Base-by-base conservation (phyloP, 257 asterid species). In the Phtheirospermum japonicum region DNA sequence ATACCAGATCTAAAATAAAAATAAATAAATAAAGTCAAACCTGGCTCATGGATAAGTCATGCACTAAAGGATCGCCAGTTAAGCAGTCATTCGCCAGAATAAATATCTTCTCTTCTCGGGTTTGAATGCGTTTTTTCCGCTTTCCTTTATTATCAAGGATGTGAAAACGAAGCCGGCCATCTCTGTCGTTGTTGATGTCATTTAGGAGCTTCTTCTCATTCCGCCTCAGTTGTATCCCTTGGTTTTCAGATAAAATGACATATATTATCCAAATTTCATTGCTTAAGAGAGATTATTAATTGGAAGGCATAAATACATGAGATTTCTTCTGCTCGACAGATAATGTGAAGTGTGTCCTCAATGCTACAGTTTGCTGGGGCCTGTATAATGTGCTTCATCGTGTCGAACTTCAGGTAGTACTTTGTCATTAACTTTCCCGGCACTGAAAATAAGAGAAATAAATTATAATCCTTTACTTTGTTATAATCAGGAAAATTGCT, bases 151-250 rank as follows among this genome's bases (percentile, higher is more conserved):
- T 95, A 48, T 80, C 99, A 63, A 85, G 87, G 73, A 85, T 53
- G 73, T 89, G 99, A 76, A 89, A 92, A n/a, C 91, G 87, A 65
- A 92, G 96, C 55, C 99, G 86, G 20, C 86, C 85, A 69, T 85
- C 90, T 82, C 85, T 92, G 73, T 86, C 97, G 57, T 54, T 78
- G 77, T 92, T 89, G 70, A 92, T 85, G 80, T 86, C 95, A 65
- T 92, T 92, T 63, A 92, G 81, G 57, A 89, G 72, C 82, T 83
- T 92, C 85, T 92, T 92, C 75, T 92, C 99, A 67, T 77, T 92
- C 72, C 97, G 85, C 77, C 99, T 76, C 69, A 92, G 86, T 64
- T 92, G 99, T 83, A 92, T 92, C 99, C 99, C 99, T 89, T 80
- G 79, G 79, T 72, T 75, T 75, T 64, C 40, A 71, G 71, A 68